Conservation (phyloP, 768 basidiomycete genomes). For the Tephrocybe sp. region DNA sequence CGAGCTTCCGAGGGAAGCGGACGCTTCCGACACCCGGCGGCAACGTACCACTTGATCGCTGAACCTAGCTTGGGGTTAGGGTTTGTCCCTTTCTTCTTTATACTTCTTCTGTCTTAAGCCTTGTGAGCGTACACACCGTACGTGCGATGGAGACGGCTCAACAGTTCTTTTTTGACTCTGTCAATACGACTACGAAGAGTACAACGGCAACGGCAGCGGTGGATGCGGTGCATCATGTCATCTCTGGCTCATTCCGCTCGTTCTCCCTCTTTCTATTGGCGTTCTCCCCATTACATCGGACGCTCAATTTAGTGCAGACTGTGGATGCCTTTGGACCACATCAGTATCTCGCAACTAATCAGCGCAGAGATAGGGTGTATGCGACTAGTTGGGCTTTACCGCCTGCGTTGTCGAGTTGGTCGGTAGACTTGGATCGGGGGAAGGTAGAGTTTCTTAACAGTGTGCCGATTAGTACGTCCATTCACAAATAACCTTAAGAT, state of each 20-base stretch:
- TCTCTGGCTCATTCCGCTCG: constrained; percentile 51
- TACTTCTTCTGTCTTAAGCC: too few relatives aligned
- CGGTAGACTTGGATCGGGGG: constrained; percentile 26
- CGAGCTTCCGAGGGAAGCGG: constrained; percentile 12
- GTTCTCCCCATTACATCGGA: constrained; percentile 39
- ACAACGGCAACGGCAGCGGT: too few relatives aligned
- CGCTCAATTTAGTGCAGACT: constrained; percentile 37
- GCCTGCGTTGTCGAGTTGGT: constrained; percentile 45
- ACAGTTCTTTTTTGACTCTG: not conserved
- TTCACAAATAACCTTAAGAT: too few relatives aligned
- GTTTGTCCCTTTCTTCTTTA: not conserved
- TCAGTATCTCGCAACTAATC: constrained; percentile 43
- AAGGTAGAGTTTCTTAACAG: constrained; percentile 37
- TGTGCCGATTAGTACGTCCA: constrained; percentile 40
- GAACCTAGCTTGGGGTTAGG: constrained; percentile 18
- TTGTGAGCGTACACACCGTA: too few relatives aligned
- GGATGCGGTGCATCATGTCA: constrained; percentile 28
- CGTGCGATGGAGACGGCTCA: constrained; percentile 16
- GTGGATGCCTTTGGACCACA: constrained; percentile 48
- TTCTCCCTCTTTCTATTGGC: constrained; percentile 48
- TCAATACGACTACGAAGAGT: constrained; percentile 3
- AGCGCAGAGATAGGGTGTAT: constrained; percentile 34
- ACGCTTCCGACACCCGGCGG: constrained; percentile 6
- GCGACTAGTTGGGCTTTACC: constrained; percentile 51
- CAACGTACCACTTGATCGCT: not conserved